Conservation (phyloP, 768 basidiomycete genomes). For the Amanita jacksonii region DNA sequence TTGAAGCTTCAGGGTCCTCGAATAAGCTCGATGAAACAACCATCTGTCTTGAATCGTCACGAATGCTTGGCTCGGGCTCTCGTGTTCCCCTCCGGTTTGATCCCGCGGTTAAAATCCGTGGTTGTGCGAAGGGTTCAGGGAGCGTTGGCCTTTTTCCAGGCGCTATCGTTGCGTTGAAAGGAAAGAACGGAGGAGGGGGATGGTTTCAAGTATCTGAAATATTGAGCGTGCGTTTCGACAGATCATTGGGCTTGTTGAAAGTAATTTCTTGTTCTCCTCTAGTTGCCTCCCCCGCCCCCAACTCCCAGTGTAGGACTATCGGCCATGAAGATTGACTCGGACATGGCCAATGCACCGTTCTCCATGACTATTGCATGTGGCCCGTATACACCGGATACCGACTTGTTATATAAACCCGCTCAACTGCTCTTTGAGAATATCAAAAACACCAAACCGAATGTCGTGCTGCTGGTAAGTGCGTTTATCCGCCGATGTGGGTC, state of each 20-base stretch:
- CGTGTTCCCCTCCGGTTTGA: slow-evolving; percentile 67
- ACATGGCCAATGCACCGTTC: slow-evolving; percentile 37
- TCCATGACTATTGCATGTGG: slow-evolving; percentile 72
- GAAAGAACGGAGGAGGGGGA: slow-evolving; percentile 85
- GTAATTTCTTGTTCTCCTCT: not conserved
- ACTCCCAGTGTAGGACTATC: slow-evolving; percentile 23
- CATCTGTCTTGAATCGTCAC: slow-evolving; percentile 75
- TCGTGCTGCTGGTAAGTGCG: slow-evolving; percentile 60
- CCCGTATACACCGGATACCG: slow-evolving; percentile 74
- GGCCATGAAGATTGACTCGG: slow-evolving; percentile 23
- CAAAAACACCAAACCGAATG: slow-evolving; percentile 58
- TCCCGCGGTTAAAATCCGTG: slow-evolving; percentile 53
- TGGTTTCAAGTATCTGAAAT: slow-evolving; percentile 81
- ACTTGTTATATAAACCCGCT: slow-evolving; percentile 71
- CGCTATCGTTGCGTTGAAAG: slow-evolving; percentile 75
- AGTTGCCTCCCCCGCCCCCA: slow-evolving; percentile 58
- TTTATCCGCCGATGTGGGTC: not conserved
- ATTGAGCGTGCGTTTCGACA: slow-evolving; percentile 48
- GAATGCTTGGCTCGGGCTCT: slow-evolving; percentile 59
- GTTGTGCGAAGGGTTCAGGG: slow-evolving; percentile 48
- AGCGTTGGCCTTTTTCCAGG: slow-evolving; percentile 82
- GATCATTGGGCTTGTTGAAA: not conserved
- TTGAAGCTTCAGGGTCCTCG: slow-evolving; percentile 41
- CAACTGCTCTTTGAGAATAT: slow-evolving; percentile 50
- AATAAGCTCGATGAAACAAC: slow-evolving; percentile 68